Base-by-base conservation (phyloP, 1,284 basidiomycete species). In the Agaricales sp. region DNA sequence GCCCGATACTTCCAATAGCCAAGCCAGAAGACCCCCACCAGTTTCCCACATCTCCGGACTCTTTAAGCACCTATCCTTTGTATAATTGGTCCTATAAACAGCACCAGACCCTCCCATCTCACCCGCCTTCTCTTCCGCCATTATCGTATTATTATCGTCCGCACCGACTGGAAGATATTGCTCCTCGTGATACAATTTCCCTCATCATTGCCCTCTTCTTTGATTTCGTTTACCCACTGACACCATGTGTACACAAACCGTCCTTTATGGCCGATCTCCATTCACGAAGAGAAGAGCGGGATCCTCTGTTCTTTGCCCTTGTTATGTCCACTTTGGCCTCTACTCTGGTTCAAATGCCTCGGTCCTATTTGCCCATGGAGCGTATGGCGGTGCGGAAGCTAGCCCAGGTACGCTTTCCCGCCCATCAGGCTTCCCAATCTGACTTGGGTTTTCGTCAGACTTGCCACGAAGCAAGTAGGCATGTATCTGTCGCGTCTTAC, bases 221-320 rank as follows among this genome's bases (percentile, higher is more conserved):
- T 61, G 89, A 92, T 63, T 92, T 89, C 61, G 84, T 92, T 43
- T 90, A 91, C 62, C 85, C 87, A 6, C 73, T 92, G 45, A 88
- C 85, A 4, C 90, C 89, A 3, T 87, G 84, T 63, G 69, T 89
- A 46, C 85, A 88, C 66, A 83, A 82, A 58, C 87, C 87, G 35
- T 86, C 86, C 1, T 92, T 92, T 61, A 84, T 91, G 81, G 81
- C 84, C 19, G 89, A 91, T 64, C 70, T 93, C 25, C 79, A 83
- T 53, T 71, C 77, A 0, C 76, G 77, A 43, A 67, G 87, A 51
- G 90, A 92, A 65, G 87, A 91, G 59, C 75, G 78, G 12, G 86
- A 88, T 57, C 86, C 87, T n/a, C 74, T 88, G 13, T 92, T 91
- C 68, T 90, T 89, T 58, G 84, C 89, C 2, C 69, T 92, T 18